Conservation (phyloP, 352 stramenopile genomes). For the Pythium graminicola region DNA sequence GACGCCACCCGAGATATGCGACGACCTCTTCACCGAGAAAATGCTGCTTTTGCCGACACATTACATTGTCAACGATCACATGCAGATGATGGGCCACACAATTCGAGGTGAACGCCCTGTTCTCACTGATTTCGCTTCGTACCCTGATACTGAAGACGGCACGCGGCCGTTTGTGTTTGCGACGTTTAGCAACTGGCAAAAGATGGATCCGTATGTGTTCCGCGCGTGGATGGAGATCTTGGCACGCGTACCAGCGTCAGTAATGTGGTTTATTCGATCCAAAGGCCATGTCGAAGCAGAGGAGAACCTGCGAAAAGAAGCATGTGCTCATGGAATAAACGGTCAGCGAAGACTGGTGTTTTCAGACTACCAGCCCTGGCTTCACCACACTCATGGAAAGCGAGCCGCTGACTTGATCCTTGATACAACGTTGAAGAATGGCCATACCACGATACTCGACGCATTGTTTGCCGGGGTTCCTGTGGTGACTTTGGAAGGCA, state of each 20-base stretch:
- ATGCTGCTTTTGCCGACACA: conserved; percentile 58
- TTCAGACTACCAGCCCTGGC: conserved; percentile 51
- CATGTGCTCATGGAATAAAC: conserved; percentile 44
- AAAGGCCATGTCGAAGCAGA: conserved; percentile 39
- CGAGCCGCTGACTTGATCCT: conserved; percentile 64
- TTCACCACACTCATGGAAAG: conserved; percentile 73
- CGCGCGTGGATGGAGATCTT: conserved; percentile 77
- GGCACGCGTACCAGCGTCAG: conserved; percentile 44
- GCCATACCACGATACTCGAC: conserved; percentile 77
- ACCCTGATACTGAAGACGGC: background rate
- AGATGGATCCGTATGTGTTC: conserved; percentile 76
- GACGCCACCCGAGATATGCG: conserved; percentile 34
- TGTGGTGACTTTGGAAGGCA: conserved; percentile 58
- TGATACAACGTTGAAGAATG: conserved; percentile 81
- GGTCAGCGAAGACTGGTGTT: conserved; percentile 51
- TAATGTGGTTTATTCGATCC: conserved; percentile 78
- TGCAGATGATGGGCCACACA: conserved; percentile 64
- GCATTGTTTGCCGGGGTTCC: conserved; percentile 73
- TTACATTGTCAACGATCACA: conserved; percentile 83
- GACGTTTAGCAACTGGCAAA: conserved; percentile 86
- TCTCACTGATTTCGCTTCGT: conserved; percentile 14
- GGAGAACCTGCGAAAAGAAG: conserved; percentile 43
- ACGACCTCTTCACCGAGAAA: conserved; percentile 57
- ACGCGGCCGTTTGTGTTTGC: conserved; percentile 52
- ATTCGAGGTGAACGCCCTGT: conserved; percentile 25